A percentile compares a stretch with the other conserved stretches of the same genome.
phyloP scores from a whole-genome alignment of 2,329 filamentous ascomycete genomes.

The Pseudocercospora fijiensis region DNA sequence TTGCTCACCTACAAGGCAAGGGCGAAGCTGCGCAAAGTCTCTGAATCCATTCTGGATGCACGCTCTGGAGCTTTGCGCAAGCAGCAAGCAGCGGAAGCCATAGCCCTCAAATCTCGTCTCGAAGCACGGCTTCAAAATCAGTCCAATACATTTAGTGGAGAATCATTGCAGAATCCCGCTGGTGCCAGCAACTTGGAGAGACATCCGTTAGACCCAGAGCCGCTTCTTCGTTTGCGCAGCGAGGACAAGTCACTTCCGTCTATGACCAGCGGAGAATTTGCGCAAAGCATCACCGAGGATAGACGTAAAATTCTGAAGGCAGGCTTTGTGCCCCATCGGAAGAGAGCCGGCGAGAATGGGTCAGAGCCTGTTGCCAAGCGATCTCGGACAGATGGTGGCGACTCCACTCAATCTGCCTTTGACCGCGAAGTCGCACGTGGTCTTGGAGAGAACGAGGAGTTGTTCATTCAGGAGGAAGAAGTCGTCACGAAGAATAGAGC shows the following conservation, averaged over 20 bases:
- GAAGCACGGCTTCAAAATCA: constrained; percentile 38
- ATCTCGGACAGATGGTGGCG: constrained; percentile 28
- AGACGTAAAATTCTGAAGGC: constrained; percentile 62
- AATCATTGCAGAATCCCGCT: background rate
- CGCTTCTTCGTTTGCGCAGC: constrained; percentile 61
- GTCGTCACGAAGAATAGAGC: constrained; percentile 65
- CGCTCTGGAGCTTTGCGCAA: constrained; percentile 65
- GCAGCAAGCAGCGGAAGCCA: constrained; percentile 67
- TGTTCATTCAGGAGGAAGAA: constrained; percentile 86
- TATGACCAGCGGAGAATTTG: constrained; percentile 59
- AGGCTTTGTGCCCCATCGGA: constrained; percentile 63
- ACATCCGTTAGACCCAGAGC: constrained; percentile 60
- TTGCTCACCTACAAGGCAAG: constrained; percentile 89
- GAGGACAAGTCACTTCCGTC: constrained; percentile 63
- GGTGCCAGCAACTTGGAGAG: constrained; percentile 14
- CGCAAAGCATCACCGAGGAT: constrained; percentile 58
- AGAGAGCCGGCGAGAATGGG: constrained; percentile 16
- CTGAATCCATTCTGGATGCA: constrained; percentile 69
- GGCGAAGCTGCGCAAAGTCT: constrained; percentile 76
- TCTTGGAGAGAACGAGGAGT: constrained; percentile 89
- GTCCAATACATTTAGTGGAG: constrained; percentile 2
- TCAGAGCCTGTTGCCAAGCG: constrained; percentile 29
- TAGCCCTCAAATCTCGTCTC: constrained; percentile 54
- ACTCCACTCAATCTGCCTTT: constrained; percentile 27
- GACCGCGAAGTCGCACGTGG: constrained; percentile 90